Evolutionary conservation across 495 filamentous ascomycete species (phyloP).

Genomic region (Alectoria sarmentosa): DNA sequence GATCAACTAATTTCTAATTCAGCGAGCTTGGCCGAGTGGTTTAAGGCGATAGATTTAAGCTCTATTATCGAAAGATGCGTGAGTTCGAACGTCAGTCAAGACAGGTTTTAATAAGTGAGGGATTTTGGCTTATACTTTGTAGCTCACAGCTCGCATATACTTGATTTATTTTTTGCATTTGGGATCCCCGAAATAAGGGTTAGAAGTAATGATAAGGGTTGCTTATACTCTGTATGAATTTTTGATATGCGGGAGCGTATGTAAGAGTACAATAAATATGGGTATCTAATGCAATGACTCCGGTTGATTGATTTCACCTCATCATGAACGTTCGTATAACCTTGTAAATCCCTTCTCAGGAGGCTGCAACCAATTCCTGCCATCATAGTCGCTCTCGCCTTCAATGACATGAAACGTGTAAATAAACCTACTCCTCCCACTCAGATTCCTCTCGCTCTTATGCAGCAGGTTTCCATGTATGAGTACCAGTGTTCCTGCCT

Average conservation of each 20-base stretch:
- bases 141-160: slow-evolving; percentile 32
- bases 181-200: neutral
- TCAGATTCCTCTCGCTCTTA: slow-evolving; percentile 89
- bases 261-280: too few relatives aligned
- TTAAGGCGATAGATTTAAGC: slow-evolving; percentile 42
- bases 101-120: neutral
- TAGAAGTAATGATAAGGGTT: neutral
- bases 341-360: slow-evolving; percentile 67
- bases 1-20: neutral
- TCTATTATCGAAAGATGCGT: slow-evolving; percentile 38
- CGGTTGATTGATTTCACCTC: neutral
- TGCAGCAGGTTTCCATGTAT: slow-evolving; percentile 97
- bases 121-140: neutral
- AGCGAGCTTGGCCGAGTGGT: slow-evolving; percentile 36
- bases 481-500: slow-evolving; percentile 80
- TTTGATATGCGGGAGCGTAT: too few relatives aligned
- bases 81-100: slow-evolving; percentile 32
- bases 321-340: slow-evolving; percentile 37
- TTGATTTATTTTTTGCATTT: slow-evolving; percentile 3
- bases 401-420: slow-evolving; percentile 99
- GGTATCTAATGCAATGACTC: neutral
- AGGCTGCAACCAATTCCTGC: slow-evolving; percentile 88
- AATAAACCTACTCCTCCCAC: slow-evolving; percentile 78
- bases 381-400: slow-evolving; percentile 74
- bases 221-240: too few relatives aligned